Conservation (phyloP, 257 asterid species). For the Pogostemon cablin region DNA sequence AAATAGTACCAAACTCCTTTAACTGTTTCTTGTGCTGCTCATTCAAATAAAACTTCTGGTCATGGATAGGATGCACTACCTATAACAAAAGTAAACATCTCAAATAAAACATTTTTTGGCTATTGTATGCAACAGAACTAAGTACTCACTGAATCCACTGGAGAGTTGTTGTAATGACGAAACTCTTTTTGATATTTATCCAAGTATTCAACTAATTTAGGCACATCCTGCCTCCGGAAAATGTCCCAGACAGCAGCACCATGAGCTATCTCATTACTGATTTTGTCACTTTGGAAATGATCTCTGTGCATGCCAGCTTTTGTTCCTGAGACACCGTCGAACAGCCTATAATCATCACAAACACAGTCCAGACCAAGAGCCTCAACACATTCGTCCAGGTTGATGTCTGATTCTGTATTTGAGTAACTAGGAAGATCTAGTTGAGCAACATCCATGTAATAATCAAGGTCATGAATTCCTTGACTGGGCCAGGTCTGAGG, state of each 20-base stretch:
- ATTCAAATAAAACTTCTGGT: slow-evolving; percentile 64
- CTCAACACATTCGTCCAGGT: slow-evolving; percentile 5
- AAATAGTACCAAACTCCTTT: slow-evolving; percentile 62
- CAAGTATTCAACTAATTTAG: slow-evolving; percentile 59
- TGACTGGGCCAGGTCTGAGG: background rate
- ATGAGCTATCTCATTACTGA: slow-evolving; percentile 29
- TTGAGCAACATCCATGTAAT: background rate
- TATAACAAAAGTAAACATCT: slow-evolving; percentile 26
- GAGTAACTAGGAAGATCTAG: slow-evolving; percentile 10
- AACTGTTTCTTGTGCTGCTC: slow-evolving; percentile 52
- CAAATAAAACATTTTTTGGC: background rate
- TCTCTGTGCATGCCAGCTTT: slow-evolving; percentile 16
- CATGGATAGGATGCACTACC: slow-evolving; percentile 87
- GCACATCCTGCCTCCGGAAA: slow-evolving; percentile 73
- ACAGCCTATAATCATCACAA: slow-evolving; percentile 17
- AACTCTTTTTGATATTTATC: slow-evolving; percentile 63
- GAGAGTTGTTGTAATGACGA: slow-evolving; percentile 42
- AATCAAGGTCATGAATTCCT: slow-evolving; percentile 5
- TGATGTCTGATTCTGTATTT: background rate
- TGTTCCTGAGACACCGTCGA: slow-evolving; percentile 14
- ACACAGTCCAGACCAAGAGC: slow-evolving; percentile 21
- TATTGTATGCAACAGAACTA: background rate
- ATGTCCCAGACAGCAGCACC: slow-evolving; percentile 92
- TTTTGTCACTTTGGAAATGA: slow-evolving; percentile 24
- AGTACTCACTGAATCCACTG: slow-evolving; percentile 48